Conservation (phyloP, 495 filamentous ascomycete species). For the Penicillium ucsense region DNA sequence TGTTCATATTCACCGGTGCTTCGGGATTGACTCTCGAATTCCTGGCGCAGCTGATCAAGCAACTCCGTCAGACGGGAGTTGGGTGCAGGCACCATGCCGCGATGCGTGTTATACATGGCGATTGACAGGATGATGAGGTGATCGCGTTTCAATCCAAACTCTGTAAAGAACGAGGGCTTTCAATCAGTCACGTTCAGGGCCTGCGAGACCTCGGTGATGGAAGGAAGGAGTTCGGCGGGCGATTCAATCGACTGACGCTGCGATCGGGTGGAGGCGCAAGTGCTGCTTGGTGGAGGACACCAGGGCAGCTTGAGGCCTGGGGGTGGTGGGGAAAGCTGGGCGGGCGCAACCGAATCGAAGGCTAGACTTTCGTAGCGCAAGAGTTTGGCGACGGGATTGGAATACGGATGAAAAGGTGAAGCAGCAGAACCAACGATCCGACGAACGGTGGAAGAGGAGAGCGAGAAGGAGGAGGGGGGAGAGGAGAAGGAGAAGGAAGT, state of each 20-base stretch:
- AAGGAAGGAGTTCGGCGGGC: constrained; percentile 7
- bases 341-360: neutral
- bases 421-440: neutral
- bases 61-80: constrained; percentile 80
- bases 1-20: constrained; percentile 75
- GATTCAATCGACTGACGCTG: constrained; percentile 7
- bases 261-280: constrained; percentile 12
- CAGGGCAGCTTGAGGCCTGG: constrained; percentile 14
- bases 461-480: constrained; percentile 6
- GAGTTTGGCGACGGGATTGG: neutral
- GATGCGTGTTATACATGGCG: constrained; percentile 84
- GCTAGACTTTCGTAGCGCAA: neutral
- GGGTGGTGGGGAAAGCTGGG: neutral
- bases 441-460: neutral
- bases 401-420: neutral
- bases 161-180: neutral
- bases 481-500: constrained; percentile 14
- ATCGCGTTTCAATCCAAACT: neutral
- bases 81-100: constrained; percentile 65
- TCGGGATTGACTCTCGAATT: constrained; percentile 78
- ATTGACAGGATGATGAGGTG: neutral
- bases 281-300: constrained; percentile 20
- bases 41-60: constrained; percentile 76
- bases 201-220: constrained; percentile 9
- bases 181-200: neutral